These are phyloP conservation scores for Tuber aestivum DNA, from an alignment of 495 filamentous ascomycete genomes.

Conservation along the genomic window DNA sequence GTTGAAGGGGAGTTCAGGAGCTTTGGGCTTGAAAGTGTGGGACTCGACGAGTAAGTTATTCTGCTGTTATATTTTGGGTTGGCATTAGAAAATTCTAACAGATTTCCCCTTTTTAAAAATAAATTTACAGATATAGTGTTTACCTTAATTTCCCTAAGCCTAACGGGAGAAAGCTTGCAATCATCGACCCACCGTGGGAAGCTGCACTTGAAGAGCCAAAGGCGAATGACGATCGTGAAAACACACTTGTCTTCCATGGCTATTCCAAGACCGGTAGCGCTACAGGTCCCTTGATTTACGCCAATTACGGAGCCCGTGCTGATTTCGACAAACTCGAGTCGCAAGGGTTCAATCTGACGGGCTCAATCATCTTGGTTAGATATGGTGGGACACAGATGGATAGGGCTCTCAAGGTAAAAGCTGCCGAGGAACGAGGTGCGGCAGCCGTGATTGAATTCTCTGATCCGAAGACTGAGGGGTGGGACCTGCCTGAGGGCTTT, in stretches of 20 bases:
- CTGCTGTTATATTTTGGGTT: not conserved
- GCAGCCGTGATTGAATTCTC: constrained; percentile 86
- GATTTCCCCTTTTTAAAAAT: not conserved
- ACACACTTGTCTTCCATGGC: constrained; percentile 76
- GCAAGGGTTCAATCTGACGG: constrained; percentile 63
- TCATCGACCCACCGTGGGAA: constrained; percentile 68
- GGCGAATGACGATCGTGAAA: constrained; percentile 45
- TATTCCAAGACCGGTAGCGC: constrained; percentile 84
- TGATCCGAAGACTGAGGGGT: constrained; percentile 77
- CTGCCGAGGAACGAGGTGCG: constrained; percentile 76
- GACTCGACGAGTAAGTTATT: constrained; percentile 50
- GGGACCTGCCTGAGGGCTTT: constrained; percentile 68
- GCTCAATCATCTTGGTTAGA: constrained; percentile 76
- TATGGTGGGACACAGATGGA: constrained; percentile 70
- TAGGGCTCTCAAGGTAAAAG: constrained; percentile 75
- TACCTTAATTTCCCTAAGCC: constrained; percentile 86
- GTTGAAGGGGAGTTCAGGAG: constrained; percentile 65
- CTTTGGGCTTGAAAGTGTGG: constrained; percentile 65
- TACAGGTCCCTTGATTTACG: constrained; percentile 87
- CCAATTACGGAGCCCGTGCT: constrained; percentile 78
- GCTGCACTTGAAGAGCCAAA: constrained; percentile 71
- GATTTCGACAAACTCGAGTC: constrained; percentile 71
- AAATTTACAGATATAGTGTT: constrained; percentile 56
- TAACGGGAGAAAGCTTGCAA: constrained; percentile 71
- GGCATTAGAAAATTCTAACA: constrained; percentile 39